Evolutionary conservation across 2,329 filamentous ascomycete genomes (phyloP), one percentile per base, ranked within the genome.

Genomic region (Harringtonia aguacate): DNA sequence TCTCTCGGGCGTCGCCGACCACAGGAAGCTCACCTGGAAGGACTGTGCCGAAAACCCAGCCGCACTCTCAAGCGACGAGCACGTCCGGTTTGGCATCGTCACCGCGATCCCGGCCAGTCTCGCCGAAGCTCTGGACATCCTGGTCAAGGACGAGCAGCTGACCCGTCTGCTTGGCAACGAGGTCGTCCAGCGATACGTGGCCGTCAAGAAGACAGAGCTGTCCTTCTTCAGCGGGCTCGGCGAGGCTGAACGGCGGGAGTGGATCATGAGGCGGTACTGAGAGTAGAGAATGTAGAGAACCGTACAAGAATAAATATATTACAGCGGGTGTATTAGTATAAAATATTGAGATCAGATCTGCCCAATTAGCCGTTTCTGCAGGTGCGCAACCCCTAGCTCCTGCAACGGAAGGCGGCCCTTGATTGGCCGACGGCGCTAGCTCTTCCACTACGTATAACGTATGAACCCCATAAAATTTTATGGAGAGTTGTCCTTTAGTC

Each of bases 191-290:
- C 66, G 73, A 38, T 86, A 81, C 54, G 36, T 73, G 3, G 58
- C 58, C 0, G 65, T 82, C 49, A 86, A 86, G 64, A 64, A 64
- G 47, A 69, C 62, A 2, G 81, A 86, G 62, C 57, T 70, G 49
- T 61, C 61, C 18, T 61, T 77, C 52, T 53, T 79, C 46, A 59
- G 57, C 10, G 54, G 56, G 2, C 75, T 85, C 70, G 53, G 51
- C 0, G 61, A 64, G 5, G 58, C 62, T 3, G 61, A 72, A 47
- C 67, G 69, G 41, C 67, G 68, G 50, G 58, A 64, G 14, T 86
- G 80, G 75, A 59, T 85, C 44, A 69, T 84, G 49, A 78, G 83
- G 55, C 64, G 81, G 50, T 86, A 86, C 55, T 84, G n/a, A n/a
- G n/a, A n/a, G n/a, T n/a, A n/a, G n/a, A n/a, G n/a, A n/a, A n/a